These are phyloP conservation scores for Thelonectria rubi DNA, from an alignment of 2,329 filamentous ascomycete species.

Conservation along the genomic window DNA sequence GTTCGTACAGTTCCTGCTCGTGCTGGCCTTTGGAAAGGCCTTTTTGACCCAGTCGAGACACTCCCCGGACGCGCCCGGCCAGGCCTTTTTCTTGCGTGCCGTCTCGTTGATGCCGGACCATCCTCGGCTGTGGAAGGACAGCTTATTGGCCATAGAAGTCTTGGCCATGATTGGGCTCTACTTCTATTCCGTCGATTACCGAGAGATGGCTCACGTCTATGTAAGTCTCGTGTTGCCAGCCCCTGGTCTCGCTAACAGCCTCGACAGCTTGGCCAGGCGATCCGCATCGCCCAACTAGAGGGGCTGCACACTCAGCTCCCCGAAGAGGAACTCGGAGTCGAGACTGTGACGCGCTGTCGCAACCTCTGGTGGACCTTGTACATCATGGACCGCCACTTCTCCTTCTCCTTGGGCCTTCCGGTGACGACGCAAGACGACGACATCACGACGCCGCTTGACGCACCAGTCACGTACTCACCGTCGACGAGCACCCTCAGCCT, in stretches of 20 bases:
- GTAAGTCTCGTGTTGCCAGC: slow-evolving; percentile 18
- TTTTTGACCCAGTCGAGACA: slow-evolving; percentile 37
- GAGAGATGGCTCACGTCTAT: slow-evolving; percentile 46
- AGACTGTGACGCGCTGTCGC: slow-evolving; percentile 46
- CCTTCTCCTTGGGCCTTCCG: slow-evolving; percentile 50
- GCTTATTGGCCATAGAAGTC: slow-evolving; percentile 49
- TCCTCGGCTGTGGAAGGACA: slow-evolving; percentile 48
- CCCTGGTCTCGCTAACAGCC: neutral
- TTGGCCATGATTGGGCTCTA: slow-evolving; percentile 50
- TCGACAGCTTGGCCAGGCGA: slow-evolving; percentile 50
- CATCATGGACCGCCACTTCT: slow-evolving; percentile 52
- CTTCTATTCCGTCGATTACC: slow-evolving; percentile 49
- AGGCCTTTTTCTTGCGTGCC: slow-evolving; percentile 45
- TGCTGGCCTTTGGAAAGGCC: slow-evolving; percentile 53
- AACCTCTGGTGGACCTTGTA: slow-evolving; percentile 54
- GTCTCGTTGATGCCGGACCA: slow-evolving; percentile 50
- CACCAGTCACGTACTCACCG: slow-evolving; percentile 40
- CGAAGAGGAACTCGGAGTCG: slow-evolving; percentile 46
- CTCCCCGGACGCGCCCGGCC: slow-evolving; percentile 45
- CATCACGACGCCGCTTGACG: slow-evolving; percentile 47
- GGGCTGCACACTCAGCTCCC: slow-evolving; percentile 53
- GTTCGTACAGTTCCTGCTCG: slow-evolving; percentile 61
- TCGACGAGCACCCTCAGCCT: slow-evolving; percentile 46
- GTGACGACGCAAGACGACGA: slow-evolving; percentile 51
- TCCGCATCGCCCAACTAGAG: slow-evolving; percentile 53